These are phyloP conservation scores for Magnolia officinalis DNA, from an alignment of 164 flowering plant species.

Conservation along the genomic window DNA sequence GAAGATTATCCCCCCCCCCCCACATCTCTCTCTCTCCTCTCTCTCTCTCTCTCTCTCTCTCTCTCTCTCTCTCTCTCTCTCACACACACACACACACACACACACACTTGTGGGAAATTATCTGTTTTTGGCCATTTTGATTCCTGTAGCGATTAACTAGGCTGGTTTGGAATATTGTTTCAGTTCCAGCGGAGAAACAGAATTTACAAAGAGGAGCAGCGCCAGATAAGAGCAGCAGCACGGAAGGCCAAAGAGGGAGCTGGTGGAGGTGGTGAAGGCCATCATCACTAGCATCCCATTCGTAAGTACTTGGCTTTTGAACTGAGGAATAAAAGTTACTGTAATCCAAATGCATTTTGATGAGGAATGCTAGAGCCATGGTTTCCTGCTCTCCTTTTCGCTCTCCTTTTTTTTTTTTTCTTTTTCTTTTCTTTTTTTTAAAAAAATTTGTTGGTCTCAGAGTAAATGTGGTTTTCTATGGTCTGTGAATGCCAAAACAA, in stretches of 20 bases:
- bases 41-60: too few relatives aligned
- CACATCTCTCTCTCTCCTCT: too few relatives aligned
- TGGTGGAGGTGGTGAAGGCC: conserved; percentile 28
- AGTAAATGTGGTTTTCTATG: background rate
- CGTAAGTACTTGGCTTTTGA: conserved; percentile 6
- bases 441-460: background rate
- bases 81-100: too few relatives aligned
- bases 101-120: too few relatives aligned
- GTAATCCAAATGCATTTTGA: conserved; percentile 1
- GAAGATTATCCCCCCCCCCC: too few relatives aligned
- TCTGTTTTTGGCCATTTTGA: background rate
- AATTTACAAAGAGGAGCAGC: conserved; percentile 91
- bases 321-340: conserved; percentile 3
- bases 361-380: background rate
- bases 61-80: too few relatives aligned
- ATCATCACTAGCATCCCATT: conserved; percentile 6
- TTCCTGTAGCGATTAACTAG: background rate
- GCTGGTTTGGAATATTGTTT: conserved; percentile 13
- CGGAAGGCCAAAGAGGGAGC: conserved; percentile 61
- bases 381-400: background rate
- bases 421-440: too few relatives aligned
- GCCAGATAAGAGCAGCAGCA: conserved; percentile 82
- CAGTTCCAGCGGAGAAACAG: conserved; percentile 90
- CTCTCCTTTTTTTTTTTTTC: background rate
- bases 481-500: background rate